These are phyloP conservation scores for Tolypocladium amazonense DNA, from an alignment of 2,329 filamentous ascomycete species.

Conservation along the genomic window DNA sequence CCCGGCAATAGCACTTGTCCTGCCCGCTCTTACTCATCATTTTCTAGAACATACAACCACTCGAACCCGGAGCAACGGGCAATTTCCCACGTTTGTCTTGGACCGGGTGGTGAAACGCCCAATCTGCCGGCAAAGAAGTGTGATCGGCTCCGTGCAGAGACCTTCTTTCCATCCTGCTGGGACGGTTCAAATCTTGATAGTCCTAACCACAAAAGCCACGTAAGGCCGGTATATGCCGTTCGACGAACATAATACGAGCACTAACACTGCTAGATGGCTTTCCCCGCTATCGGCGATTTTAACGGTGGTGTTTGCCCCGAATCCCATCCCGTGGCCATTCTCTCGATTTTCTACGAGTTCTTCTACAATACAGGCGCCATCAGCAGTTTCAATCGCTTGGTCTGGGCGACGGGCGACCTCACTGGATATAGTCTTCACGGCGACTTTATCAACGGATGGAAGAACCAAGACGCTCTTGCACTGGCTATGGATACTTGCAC, in stretches of 20 bases:
- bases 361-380: slow-evolving; percentile 28
- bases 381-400: slow-evolving; percentile 14
- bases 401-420: slow-evolving; percentile 15
- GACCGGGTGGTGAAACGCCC: slow-evolving; percentile 28
- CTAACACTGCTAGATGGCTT: slow-evolving; percentile 12
- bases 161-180: slow-evolving; percentile 54
- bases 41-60: slow-evolving; percentile 26
- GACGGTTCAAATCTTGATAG: slow-evolving; percentile 46
- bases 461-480: slow-evolving; percentile 14
- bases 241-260: too few species aligned
- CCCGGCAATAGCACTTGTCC: background rate
- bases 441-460: slow-evolving; percentile 19
- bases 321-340: slow-evolving; percentile 30
- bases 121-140: slow-evolving; percentile 42
- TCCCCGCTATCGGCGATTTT: slow-evolving; percentile 15
- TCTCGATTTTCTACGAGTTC: slow-evolving; percentile 35
- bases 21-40: background rate
- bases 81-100: slow-evolving; percentile 46
- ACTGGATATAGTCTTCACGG: slow-evolving; percentile 18
- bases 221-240: slow-evolving; percentile 13
- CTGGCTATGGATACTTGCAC: slow-evolving; percentile 15
- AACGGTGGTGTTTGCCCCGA: slow-evolving; percentile 24
- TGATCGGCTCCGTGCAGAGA: slow-evolving; percentile 38
- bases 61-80: slow-evolving; percentile 36
- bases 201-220: slow-evolving; percentile 43